Conservation (phyloP, 768 basidiomycete species). For the Lactarius trivialis region DNA sequence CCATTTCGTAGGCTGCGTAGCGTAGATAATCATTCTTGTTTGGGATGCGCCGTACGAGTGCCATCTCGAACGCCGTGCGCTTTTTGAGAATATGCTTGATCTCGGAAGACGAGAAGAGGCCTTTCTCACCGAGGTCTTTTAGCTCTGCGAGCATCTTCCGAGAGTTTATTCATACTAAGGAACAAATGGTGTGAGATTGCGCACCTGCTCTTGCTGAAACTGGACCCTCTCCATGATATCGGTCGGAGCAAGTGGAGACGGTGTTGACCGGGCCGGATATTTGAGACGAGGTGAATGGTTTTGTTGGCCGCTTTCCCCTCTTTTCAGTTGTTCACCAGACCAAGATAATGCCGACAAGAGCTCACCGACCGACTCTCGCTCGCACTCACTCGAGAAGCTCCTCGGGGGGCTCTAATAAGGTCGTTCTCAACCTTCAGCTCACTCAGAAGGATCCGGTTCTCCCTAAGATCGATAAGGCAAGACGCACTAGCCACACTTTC, state of each 20-base stretch:
- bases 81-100: conserved; percentile 79
- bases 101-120: conserved; percentile 78
- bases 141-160: conserved; percentile 92
- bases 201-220: conserved; percentile 85
- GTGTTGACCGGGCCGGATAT: conserved; percentile 1
- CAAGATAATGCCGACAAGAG: conserved; percentile 43
- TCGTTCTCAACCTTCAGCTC: conserved; percentile 55
- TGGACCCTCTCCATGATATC: conserved; percentile 83
- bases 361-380: conserved; percentile 42
- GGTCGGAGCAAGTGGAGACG: not conserved
- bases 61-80: conserved; percentile 76
- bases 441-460: conserved; percentile 54
- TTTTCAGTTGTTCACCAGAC: not conserved
- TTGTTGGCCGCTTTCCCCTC: not conserved
- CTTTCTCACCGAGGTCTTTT: conserved; percentile 82
- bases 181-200: not conserved
- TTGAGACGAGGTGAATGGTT: not conserved
- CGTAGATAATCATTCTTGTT: conserved; percentile 85
- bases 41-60: conserved; percentile 75
- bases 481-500: conserved; percentile 39
- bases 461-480: conserved; percentile 46
- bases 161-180: not conserved
- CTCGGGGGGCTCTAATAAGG: conserved; percentile 48
- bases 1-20: conserved; percentile 90
- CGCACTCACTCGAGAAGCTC: conserved; percentile 61